Evolutionary conservation across 305 asterid genomes (phyloP), one percentile per base, ranked within the genome.

Genomic region (Solanum hybrid): DNA sequence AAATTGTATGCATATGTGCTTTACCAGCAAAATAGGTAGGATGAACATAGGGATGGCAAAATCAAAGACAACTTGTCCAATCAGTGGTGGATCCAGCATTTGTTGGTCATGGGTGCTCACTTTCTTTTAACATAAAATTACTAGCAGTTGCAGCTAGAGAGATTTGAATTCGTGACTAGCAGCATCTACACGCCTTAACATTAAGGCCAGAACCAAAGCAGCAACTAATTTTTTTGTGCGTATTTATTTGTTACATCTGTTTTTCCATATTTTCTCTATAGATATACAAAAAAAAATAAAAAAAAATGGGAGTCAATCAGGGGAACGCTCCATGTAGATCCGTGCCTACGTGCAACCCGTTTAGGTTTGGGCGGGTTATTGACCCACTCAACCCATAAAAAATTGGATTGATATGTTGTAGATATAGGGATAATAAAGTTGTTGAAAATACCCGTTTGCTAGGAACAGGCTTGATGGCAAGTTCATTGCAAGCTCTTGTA

Each of bases 401-500:
- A 61, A 61, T 1, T 61, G 71, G 26, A 61, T 61, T 61, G 71
- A 61, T 20, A 20, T 61, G 11, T 61, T 16, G 69, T 57, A 61
- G 20, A 57, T 57, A 61, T 61, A 61, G 71, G 24, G 24, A 61
- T 61, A 20, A 20, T 61, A 61, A 61, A 61, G 10, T 28, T 11
- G 18, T 26, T 69, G 76, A 69, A 61, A 84, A 18, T 89, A 97
- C 99, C 95, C 99, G 90, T 94, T 96, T 97, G 91, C 99, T 96
- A 9, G 99, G 98, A 92, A 97, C 91, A 64, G 98, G 92, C 74
- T 96, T 96, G 85, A 97, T 87, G 37, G 96, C 96, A 91, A 97
- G 96, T 94, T 97, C 99, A 84, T 91, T 93, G 90, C 99, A 96
- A 90, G 99, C 99, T 87, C 96, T 95, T 28, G 97, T 92, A 28